These are phyloP conservation scores for Globisporangium megalacanthum DNA, from an alignment of 352 stramenopile species.

Conservation along the genomic window DNA sequence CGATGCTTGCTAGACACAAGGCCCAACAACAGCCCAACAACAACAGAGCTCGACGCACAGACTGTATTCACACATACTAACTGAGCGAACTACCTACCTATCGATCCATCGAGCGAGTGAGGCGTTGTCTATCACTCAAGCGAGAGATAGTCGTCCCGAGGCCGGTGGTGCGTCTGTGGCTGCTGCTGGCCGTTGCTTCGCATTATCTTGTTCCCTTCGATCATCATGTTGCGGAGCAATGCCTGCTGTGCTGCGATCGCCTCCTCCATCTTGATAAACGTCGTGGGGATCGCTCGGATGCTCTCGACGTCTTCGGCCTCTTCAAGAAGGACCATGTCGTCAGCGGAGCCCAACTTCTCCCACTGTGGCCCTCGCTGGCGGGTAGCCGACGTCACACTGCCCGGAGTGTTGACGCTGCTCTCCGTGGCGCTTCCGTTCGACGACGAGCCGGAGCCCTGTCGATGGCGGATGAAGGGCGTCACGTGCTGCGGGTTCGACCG, in stretches of 20 bases:
- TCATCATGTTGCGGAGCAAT: constrained; percentile 64
- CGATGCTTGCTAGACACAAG: too few relatives aligned
- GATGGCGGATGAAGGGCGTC: constrained; percentile 23
- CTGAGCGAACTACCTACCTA: neutral
- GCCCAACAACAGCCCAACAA: neutral
- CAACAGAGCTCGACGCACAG: neutral
- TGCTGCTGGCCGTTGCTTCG: neutral
- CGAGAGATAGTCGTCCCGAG: neutral
- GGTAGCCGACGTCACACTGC: constrained; percentile 16
- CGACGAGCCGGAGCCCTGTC: constrained; percentile 42
- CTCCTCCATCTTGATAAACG: constrained; percentile 74
- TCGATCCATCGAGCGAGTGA: too few relatives aligned
- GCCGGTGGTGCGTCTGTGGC: neutral
- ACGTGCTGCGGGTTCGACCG: neutral
- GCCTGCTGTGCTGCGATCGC: constrained; percentile 71
- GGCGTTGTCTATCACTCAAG: neutral
- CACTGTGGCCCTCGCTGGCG: constrained; percentile 7
- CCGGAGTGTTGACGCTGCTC: constrained; percentile 14
- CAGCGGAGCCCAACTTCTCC: constrained; percentile 7
- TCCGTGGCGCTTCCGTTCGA: constrained; percentile 14
- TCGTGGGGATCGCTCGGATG: constrained; percentile 49
- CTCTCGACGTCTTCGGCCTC: constrained; percentile 33
- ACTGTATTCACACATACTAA: neutral
- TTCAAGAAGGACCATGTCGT: constrained; percentile 30
- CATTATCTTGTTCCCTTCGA: constrained; percentile 78